These are phyloP conservation scores for Podaxis sp. DNA, from an alignment of 768 basidiomycete genomes.

Conservation along the genomic window DNA sequence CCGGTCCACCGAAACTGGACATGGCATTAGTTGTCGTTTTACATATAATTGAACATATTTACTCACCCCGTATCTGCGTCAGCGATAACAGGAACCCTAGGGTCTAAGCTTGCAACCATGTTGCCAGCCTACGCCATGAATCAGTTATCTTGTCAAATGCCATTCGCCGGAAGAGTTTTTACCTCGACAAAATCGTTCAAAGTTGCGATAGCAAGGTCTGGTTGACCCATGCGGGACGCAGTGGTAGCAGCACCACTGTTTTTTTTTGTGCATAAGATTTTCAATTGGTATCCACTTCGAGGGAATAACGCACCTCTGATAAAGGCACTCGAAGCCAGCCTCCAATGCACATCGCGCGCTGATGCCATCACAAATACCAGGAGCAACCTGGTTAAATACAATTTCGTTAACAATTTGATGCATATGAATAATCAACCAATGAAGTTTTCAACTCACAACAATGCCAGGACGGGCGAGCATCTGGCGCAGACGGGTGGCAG, in stretches of 20 bases:
- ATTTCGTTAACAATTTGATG: neutral
- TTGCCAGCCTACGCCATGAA: conserved; percentile 46
- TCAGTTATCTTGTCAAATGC: neutral
- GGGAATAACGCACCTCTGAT: conserved; percentile 54
- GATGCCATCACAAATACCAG: conserved; percentile 79
- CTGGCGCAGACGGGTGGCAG: conserved; percentile 72
- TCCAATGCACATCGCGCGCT: conserved; percentile 77
- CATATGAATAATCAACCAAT: neutral
- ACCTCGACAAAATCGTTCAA: conserved; percentile 73
- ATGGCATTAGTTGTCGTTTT: neutral
- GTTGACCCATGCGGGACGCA: conserved; percentile 72
- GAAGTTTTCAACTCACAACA: conserved; percentile 45
- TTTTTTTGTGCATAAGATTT: neutral
- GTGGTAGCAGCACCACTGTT: conserved; percentile 75
- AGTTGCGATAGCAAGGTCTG: conserved; percentile 77
- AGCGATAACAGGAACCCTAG: conserved; percentile 68
- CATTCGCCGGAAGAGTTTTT: conserved; percentile 7
- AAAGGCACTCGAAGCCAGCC: conserved; percentile 74
- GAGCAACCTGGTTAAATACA: conserved; percentile 50
- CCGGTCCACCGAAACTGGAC: conserved; percentile 64
- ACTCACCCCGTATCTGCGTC: conserved; percentile 75
- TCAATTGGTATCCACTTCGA: neutral
- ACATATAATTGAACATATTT: neutral
- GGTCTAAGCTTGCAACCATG: conserved; percentile 67
- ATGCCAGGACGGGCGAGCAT: conserved; percentile 71